Base-by-base conservation (phyloP, 305 asterid species). In the Fraxinus baroniana region DNA sequence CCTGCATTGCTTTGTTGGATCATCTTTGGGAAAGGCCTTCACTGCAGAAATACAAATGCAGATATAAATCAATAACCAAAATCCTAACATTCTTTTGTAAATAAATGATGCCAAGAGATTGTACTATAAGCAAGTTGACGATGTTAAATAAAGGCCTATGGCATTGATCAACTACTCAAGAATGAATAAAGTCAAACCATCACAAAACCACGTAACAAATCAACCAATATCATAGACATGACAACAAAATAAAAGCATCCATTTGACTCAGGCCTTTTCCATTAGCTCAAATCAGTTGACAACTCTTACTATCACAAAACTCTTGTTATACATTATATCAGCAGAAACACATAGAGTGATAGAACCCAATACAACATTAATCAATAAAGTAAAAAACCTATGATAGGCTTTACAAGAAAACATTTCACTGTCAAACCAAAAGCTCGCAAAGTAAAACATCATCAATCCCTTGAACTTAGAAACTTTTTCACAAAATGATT, bases 21-120 rank as follows among this genome's bases (percentile, higher is more conserved):
- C 91, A 82, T 94, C 97, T 80, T 85, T 91, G 46, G 96, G 97
- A 18, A 92, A 94, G 22, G 97, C 92, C 90, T 94, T 94, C 90
- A 92, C 98, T 94, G 94, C 79, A 84, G 2, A 78, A 74, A 35
- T 55, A 57, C 22, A 39, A 62, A 68, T 44, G 15, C 74, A 3
- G 18, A 64, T 12, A 66, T 4, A 26, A 10, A 22, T 66, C 36
- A 30, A 15, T 28, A 12, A 5, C 4, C 22, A 70, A 28, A 7
- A 22, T 8, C 5, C 15, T 62, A 9, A 62, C 33, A 62, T 7
- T 60, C 71, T 6, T 60, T 20, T 20, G 13, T 18, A 62, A 62
- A 62, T 20, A 62, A 20, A 20, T 68, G n/a, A 10, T 1, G 39
- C 39, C 20, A 33, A 52, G 3, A 52, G 24, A 52, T 52, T 52